phyloP scores from a whole-genome alignment of 169 alveolate species.

The Cryptosporidium xiaoi region DNA sequence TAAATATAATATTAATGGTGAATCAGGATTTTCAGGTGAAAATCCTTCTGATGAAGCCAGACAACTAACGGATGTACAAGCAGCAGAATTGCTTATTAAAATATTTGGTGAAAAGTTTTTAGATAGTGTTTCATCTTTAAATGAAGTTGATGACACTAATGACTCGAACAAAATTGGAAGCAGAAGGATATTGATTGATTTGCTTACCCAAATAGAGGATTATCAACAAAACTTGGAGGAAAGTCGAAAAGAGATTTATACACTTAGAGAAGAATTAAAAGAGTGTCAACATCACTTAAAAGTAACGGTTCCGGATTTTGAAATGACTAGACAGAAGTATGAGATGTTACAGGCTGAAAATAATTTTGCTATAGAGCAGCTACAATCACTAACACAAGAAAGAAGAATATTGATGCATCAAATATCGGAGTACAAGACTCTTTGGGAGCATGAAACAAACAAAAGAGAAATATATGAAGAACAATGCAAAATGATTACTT shows the following conservation, averaged over 20 bases:
- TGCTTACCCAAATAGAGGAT: conserved; percentile 45
- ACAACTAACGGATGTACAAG: conserved; percentile 29
- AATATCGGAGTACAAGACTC: conserved; percentile 33
- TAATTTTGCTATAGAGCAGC: conserved; percentile 36
- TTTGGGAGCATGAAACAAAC: conserved; percentile 69
- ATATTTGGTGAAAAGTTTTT: conserved; percentile 58
- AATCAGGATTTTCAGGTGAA: neutral
- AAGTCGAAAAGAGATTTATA: conserved; percentile 1
- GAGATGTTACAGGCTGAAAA: conserved; percentile 65
- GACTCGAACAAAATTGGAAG: neutral
- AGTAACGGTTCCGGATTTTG: conserved; percentile 64
- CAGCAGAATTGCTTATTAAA: conserved; percentile 26
- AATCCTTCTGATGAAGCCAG: neutral
- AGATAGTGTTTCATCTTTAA: neutral
- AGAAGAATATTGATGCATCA: conserved; percentile 27
- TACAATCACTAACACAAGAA: conserved; percentile 65
- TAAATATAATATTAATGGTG: neutral
- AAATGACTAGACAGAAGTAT: conserved; percentile 25
- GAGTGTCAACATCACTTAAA: conserved; percentile 48
- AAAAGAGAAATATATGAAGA: conserved; percentile 62
- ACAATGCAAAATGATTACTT: conserved; percentile 36
- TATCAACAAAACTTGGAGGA: conserved; percentile 40
- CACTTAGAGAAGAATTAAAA: conserved; percentile 23
- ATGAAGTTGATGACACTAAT: neutral
- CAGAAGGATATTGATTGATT: conserved; percentile 36